Evolutionary conservation across 441 rosid species (phyloP), one percentile per base, ranked within the genome.

Genomic region (Corymbia calophylla): DNA sequence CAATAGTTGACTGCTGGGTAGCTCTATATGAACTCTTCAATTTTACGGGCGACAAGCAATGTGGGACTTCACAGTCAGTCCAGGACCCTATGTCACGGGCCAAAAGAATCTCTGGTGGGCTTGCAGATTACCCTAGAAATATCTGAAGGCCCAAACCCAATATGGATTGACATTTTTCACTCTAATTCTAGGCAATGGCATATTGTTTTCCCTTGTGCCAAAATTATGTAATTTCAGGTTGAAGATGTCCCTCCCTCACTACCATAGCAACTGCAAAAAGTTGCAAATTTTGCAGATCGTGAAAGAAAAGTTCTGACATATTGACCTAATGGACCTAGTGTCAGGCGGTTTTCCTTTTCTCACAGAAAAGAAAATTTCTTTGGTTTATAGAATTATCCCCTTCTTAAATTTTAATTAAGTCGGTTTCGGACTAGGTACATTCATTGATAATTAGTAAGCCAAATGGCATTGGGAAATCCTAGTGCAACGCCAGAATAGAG

Each of bases 1-100:
- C 87, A 13, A 0, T 0, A 8, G 2, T 0, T 0, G 0, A 0
- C 0, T 2, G 10, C 0, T 14, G 2, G 51, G 12, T 44, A 23
- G 18, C 10, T 70, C 8, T 21, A 19, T 19, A 70, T 70, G 1
- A 44, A 23, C n/a, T 4, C n/a, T 11, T 44, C 51, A 6, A 2
- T 12, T 39, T 44, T 39, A 44, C 9, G 1, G 84, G n/a, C 0
- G 1, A 1, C 2, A 44, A 3, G 29, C 49, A 1, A 77, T 39
- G 51, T 77, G 51, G 84, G 84, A 44, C 84, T 77, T 77, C 84
- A 3, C 5, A 23, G 6, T 77, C 6, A 23, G 51, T 44, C 84
- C 49, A 3, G 19, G 84, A 23, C 10, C 84, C 25, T 5, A 12
- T 39, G 0, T 44, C 51, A 77, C 15, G n/a, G 84, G 84, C 84